Conservation (phyloP, 768 basidiomycete genomes). For the Pleurotus salmoneostramineus region DNA sequence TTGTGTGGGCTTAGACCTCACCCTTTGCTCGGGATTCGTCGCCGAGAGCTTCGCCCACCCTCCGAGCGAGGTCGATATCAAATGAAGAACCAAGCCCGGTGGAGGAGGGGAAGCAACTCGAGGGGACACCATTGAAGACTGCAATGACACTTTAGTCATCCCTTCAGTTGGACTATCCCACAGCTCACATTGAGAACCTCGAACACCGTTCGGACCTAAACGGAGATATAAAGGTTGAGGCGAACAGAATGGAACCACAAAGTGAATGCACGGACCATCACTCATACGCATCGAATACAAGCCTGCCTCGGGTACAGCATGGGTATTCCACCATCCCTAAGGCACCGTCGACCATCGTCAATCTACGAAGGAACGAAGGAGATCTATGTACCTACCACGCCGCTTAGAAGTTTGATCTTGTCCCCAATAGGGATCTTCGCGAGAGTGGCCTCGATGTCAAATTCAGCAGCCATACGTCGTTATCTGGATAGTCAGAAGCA, state of each 20-base stretch:
- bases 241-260: neutral
- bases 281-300: conserved; percentile 41
- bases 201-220: conserved; percentile 45
- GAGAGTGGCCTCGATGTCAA: conserved; percentile 33
- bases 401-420: conserved; percentile 43
- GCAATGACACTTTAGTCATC: neutral
- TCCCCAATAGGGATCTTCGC: conserved; percentile 30
- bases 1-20: conserved; percentile 8
- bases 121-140: conserved; percentile 55
- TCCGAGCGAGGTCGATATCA: conserved; percentile 41
- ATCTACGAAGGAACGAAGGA: neutral
- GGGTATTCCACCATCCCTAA: conserved; percentile 48
- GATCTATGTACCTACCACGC: conserved; percentile 23
- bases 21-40: conserved; percentile 52
- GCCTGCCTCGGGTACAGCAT: conserved; percentile 33
- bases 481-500: neutral
- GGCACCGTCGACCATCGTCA: neutral
- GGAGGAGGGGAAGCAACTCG: conserved; percentile 55
- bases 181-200: conserved; percentile 38
- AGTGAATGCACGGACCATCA: conserved; percentile 29
- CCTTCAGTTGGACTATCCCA: neutral
- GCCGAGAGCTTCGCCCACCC: conserved; percentile 47
- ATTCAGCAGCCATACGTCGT: conserved; percentile 18
- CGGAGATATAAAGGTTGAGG: neutral
- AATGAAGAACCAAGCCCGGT: conserved; percentile 56